Evolutionary conservation across 371 early-diverging fungal species (phyloP).

Genomic region (Mucor indicus): DNA sequence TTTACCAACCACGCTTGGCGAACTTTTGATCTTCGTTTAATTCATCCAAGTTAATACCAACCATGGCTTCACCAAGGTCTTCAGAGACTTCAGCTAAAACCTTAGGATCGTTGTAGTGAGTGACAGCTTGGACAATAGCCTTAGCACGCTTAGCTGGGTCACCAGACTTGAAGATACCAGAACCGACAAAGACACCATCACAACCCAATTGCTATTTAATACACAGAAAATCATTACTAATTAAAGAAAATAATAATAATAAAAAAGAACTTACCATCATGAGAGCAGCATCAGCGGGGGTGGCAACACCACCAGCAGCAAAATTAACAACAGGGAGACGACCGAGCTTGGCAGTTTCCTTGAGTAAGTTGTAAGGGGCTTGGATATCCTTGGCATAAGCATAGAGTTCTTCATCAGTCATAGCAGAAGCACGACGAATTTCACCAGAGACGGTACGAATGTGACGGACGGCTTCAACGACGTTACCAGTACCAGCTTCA

Average conservation of each 20-base stretch:
- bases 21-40: constrained; percentile 68
- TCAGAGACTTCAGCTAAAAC: constrained; percentile 89
- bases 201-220: constrained; percentile 89
- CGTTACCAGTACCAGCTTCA: constrained; percentile 96
- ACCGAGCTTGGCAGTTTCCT: constrained; percentile 85
- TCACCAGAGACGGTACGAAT: constrained; percentile 83
- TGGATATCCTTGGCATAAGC: constrained; percentile 93
- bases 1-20: constrained; percentile 76
- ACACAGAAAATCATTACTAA: no score
- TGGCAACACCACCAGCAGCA: constrained; percentile 96
- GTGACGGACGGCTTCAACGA: constrained; percentile 95
- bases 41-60: constrained; percentile 85
- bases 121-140: constrained; percentile 95
- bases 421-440: constrained; percentile 74
- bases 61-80: constrained; percentile 96
- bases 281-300: constrained; percentile 95
- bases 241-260: no score
- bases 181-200: constrained; percentile 95
- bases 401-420: constrained; percentile 73
- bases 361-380: constrained; percentile 86
- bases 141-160: constrained; percentile 95
- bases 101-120: constrained; percentile 88
- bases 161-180: constrained; percentile 91
- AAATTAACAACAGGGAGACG: constrained; percentile 97
- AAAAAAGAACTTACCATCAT: constrained; percentile 88